A percentile compares a stretch with the other conserved stretches of the same genome.
phyloP scores from a whole-genome alignment of 1,139 yeast genomes.

The Diutina neorugosa region DNA sequence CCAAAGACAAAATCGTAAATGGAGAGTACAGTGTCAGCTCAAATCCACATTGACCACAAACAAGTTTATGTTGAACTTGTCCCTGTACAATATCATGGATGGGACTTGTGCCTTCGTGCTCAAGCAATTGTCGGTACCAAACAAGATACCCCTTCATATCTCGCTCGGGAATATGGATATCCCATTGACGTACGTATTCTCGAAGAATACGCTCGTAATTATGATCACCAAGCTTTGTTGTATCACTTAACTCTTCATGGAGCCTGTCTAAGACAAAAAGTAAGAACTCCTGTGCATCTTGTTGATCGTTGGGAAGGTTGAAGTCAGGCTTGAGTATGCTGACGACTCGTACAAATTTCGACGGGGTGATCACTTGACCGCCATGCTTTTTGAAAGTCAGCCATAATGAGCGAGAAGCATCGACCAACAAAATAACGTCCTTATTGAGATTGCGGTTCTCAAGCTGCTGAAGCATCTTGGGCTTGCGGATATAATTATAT shows the following conservation, averaged over 20 bases:
- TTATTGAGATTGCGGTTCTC: neutral
- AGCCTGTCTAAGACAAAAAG: conserved; percentile 52
- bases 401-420: conserved; percentile 31
- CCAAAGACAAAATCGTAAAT: conserved; percentile 53
- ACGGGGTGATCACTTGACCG: conserved; percentile 52
- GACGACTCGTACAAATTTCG: conserved; percentile 45
- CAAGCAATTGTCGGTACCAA: conserved; percentile 43
- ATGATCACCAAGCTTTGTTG: conserved; percentile 15
- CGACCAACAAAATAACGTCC: conserved; percentile 19
- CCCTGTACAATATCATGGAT: conserved; percentile 55
- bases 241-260: conserved; percentile 48
- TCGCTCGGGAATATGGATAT: conserved; percentile 16
- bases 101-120: conserved; percentile 53
- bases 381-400: conserved; percentile 41
- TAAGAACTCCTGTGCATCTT: conserved; percentile 68
- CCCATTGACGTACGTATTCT: conserved; percentile 20
- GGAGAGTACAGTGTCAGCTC: conserved; percentile 47
- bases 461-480: conserved; percentile 11
- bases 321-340: conserved; percentile 49
- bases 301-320: conserved; percentile 60
- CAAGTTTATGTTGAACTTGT: conserved; percentile 51
- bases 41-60: conserved; percentile 52
- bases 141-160: conserved; percentile 40
- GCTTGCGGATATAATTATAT: conserved; percentile 16
- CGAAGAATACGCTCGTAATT: conserved; percentile 2